Base-by-base conservation (phyloP, 2,329 filamentous ascomycete species). In the Passalora sequoiae region DNA sequence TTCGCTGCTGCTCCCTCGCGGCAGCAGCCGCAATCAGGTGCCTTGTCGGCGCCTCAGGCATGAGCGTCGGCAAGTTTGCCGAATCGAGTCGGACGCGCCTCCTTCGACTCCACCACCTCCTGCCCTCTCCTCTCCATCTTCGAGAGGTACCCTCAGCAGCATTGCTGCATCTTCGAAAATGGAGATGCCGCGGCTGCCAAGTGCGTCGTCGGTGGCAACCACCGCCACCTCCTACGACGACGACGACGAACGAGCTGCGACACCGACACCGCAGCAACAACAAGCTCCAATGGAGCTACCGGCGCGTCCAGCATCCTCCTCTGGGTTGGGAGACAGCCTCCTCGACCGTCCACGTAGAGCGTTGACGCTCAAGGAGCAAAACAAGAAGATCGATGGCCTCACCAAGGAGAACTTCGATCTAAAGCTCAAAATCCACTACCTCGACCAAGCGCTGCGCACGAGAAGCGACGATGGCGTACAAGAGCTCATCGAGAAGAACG, bases 391-490 rank as follows among this genome's bases (percentile, higher is more conserved):
- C 52, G 92, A 98, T 66, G 82, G 89, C 46, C 75, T 97, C 2
- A 94, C 88, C 47, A 98, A 98, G 68, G 92, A 98, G 65, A 98
- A 98, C 54, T 98, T 97, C 62, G 91, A 96, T 63, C 71, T 97
- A 43, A 96, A 97, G 67, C 81, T 97, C 67, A 94, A 95, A 64
- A 92, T 97, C 53, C 94, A 96, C 74, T 98, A 96, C 61, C 76
- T 98, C 37, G 94, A 91, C 59, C 87, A 97, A 64, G 85, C 91
- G 1, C 71, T 98, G 15, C 89, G 94, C 66, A 92, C 91, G 61
- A 78, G 94, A 30, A 96, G 89, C 1, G 91, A 97, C 63, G 91
- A 97, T 68, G 89, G 89, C 51, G 84, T 98, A 63, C 94, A 94
- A 68, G 91, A 96, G 64, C 94, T 96, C 83, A 94, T 97, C 57